Conservation (phyloP, 106 monocot species). For the Allium cepa region DNA sequence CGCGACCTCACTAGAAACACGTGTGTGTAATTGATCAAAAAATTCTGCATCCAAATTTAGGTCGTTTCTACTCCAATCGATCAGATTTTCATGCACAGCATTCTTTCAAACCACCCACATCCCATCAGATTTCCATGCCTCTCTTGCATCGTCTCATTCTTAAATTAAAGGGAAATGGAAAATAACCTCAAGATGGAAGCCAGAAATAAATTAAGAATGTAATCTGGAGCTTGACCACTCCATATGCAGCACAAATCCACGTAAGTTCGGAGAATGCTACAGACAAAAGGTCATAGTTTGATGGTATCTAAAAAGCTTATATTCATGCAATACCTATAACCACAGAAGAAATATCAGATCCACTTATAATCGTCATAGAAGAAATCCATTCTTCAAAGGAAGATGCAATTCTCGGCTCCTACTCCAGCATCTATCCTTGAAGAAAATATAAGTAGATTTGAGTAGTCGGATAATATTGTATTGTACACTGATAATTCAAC, state of each 20-base stretch:
- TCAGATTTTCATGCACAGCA: too few relatives aligned
- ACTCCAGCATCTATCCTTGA: constrained; percentile 27
- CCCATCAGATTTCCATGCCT: too few relatives aligned
- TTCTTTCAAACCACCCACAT: not conserved
- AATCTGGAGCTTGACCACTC: not conserved
- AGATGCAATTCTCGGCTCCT: constrained; percentile 20
- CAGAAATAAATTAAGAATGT: not conserved
- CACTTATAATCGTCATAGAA: not conserved
- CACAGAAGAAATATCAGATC: not conserved
- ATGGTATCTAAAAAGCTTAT: not conserved
- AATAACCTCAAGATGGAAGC: not conserved
- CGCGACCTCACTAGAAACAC: too few relatives aligned
- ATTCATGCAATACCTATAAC: not conserved
- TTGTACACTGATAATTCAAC: not conserved
- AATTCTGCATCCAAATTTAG: too few relatives aligned
- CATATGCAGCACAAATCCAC: not conserved
- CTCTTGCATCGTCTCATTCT: too few relatives aligned
- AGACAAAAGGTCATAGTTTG: not conserved
- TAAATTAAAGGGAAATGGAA: not conserved
- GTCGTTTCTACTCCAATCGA: too few relatives aligned
- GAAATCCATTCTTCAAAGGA: too few relatives aligned
- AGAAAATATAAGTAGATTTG: not conserved
- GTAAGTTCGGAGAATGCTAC: too few relatives aligned
- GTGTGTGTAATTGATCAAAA: too few relatives aligned
- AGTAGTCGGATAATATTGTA: not conserved